Conservation (phyloP, 306 rosid species). For the Cucurbita ficifolia region DNA sequence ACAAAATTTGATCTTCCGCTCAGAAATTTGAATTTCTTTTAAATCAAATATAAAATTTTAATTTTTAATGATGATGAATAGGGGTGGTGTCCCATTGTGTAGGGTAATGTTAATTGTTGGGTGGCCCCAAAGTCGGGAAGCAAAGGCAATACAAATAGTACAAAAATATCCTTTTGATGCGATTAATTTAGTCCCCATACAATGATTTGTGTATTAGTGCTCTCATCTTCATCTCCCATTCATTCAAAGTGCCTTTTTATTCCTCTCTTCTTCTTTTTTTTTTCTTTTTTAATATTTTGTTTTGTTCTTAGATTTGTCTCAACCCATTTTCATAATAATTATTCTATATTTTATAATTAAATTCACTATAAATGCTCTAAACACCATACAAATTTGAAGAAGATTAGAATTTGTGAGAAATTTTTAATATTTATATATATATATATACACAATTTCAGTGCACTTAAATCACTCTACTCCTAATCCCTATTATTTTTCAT, state of each 20-base stretch:
- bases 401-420: not conserved
- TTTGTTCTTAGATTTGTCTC: not conserved
- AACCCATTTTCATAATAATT: not conserved
- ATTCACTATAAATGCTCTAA: not conserved
- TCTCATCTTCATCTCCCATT: constrained; percentile 3
- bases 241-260: not conserved
- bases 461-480: not conserved
- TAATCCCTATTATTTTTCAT: not conserved
- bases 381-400: not conserved
- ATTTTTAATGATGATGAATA: not conserved
- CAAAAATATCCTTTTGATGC: not conserved
- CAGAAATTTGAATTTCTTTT: too few species aligned
- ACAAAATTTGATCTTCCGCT: too few species aligned
- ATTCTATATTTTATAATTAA: not conserved
- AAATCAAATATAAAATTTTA: too few species aligned
- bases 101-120: not conserved
- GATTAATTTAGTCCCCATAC: not conserved
- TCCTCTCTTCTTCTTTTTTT: not conserved
- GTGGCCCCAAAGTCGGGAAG: not conserved
- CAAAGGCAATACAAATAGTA: not conserved
- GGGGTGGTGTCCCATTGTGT: not conserved
- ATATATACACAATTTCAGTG: not conserved
- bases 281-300: not conserved
- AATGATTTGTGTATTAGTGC: not conserved
- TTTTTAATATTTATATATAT: not conserved